Base-by-base conservation (phyloP, 2,329 filamentous ascomycete genomes). In the Aspergillus caelatus region DNA sequence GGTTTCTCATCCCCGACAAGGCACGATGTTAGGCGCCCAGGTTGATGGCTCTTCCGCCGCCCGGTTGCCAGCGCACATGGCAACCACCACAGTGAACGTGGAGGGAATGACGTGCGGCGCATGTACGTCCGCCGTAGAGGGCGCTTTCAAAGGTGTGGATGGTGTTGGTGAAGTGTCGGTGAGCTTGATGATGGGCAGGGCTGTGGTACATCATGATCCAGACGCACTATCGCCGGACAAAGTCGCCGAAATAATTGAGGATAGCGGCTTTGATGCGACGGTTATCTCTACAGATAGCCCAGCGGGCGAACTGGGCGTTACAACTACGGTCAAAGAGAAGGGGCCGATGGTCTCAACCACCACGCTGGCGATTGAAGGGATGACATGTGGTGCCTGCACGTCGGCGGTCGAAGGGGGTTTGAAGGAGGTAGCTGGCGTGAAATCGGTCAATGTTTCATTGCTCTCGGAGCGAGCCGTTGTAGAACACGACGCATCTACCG, bases 101-200 rank as follows among this genome's bases (percentile, higher is more conserved):
- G 93, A 91, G 69, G 95, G 95, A 70, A 99, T 85, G 83, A 86
- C 84, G 68, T 99, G 95, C 81, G 94, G 94, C 75, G 91, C 94
- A 70, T 99, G 95, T 77, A 97, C 94, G 32, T 96, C 94, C 52
- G 90, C 95, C n/a, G 90, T 99, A 70, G 94, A 98, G 84, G 88
- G 90, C 64, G 95, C 91, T 69, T 96, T 99, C 81, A 91, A 92
- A 72, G 88, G 86, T 68, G 86, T 96, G 6, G 84, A 90, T 45
- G 94, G 95, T 60, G 89, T 95, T 11, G 91, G 91, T 67, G 93
- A 86, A 70, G 93, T 98, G 63, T 96, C 93, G 11, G 91, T 99
- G 72, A 97, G 93, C 76, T 82, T 99, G 71, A 91, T 97, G 61
- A 96, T 97, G 88, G 94, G 97, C 78, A 89, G 94, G 64, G 95